Evolutionary conservation across 495 filamentous ascomycete species (phyloP).

Genomic region (Xylaria curta): DNA sequence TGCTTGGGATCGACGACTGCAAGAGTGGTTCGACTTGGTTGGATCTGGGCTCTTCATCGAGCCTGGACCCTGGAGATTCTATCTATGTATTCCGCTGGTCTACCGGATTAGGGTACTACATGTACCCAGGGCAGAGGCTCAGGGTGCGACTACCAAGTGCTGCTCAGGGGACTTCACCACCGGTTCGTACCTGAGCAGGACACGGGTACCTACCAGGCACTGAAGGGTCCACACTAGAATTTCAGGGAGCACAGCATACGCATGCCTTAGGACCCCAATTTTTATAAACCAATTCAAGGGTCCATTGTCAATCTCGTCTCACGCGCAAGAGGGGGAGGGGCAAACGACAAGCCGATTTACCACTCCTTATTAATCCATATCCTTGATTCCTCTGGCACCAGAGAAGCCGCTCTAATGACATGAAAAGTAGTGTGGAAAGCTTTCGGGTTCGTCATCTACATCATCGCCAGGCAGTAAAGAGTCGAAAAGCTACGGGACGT

Average conservation of each 20-base stretch:
- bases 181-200: too few relatives aligned
- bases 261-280: neutral
- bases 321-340: conserved; percentile 17
- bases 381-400: neutral
- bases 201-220: neutral
- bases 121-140: neutral
- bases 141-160: neutral
- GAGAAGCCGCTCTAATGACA: conserved; percentile 5
- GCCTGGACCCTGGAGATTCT: conserved; percentile 14
- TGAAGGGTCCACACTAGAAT: neutral
- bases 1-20: conserved; percentile 1
- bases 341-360: neutral
- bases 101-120: neutral
- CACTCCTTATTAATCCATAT: neutral
- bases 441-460: neutral
- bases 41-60: conserved; percentile 2
- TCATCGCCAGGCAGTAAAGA: neutral
- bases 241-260: neutral
- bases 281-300: conserved; percentile 18
- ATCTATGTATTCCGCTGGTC: neutral
- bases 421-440: neutral
- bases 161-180: neutral
- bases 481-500: neutral
- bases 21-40: conserved; percentile 8
- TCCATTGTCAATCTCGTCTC: conserved; percentile 18